Conservation (phyloP, 1,284 basidiomycete genomes). For the Moesziomyces aphidis region DNA sequence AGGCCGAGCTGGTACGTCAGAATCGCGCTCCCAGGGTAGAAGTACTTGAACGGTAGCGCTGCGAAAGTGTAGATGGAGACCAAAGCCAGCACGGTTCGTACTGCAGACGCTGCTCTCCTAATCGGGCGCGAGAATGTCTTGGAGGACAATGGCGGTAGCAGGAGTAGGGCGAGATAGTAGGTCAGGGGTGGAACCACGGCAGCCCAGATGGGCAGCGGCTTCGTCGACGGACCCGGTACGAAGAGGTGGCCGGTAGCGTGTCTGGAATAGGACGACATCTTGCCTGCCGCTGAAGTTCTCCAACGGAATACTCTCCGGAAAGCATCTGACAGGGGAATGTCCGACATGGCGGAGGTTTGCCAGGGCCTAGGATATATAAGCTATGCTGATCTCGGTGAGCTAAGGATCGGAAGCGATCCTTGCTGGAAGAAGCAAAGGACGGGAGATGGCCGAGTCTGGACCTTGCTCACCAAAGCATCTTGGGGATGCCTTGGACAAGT, state of each 20-base stretch:
- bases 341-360: constrained; percentile 1
- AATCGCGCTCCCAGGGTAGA: constrained; percentile 43
- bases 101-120: constrained; percentile 6
- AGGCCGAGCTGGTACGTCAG: constrained; percentile 54
- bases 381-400: no score
- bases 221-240: constrained; percentile 14
- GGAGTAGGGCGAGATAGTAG: constrained; percentile 45
- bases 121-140: constrained; percentile 16
- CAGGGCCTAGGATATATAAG: constrained; percentile 7
- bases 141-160: constrained; percentile 36
- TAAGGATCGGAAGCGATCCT: no score
- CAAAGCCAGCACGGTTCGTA: constrained; percentile 15
- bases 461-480: constrained; percentile 12
- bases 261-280: constrained; percentile 18
- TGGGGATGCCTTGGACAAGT: background rate
- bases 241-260: constrained; percentile 39
- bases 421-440: background rate
- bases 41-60: constrained; percentile 41
- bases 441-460: constrained; percentile 2
- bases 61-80: constrained; percentile 37
- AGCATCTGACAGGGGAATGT: constrained; percentile 6
- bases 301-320: constrained; percentile 10
- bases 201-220: constrained; percentile 40
- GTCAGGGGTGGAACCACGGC: constrained; percentile 43
- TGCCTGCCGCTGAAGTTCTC: constrained; percentile 4